A percentile compares a stretch with the other conserved stretches of the same genome.
Evolutionary conservation across 495 filamentous ascomycete genomes (phyloP).

Genomic region (Xylaria flabelliformis): DNA sequence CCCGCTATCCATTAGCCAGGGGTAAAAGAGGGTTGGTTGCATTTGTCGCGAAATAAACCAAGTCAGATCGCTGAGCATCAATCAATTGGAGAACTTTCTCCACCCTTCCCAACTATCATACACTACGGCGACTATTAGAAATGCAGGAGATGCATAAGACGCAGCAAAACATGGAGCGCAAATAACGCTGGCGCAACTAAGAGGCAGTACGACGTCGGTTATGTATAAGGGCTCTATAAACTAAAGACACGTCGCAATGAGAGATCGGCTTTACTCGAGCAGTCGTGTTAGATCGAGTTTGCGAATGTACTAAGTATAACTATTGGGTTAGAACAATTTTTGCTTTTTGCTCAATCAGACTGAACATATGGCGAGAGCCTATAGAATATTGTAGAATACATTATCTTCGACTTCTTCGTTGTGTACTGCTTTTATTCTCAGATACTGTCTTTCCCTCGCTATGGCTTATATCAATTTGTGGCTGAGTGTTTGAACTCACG

Average conservation of each 20-base stretch:
- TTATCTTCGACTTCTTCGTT: not conserved
- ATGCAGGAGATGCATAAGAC: not conserved
- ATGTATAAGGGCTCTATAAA: not conserved
- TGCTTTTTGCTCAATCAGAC: not conserved
- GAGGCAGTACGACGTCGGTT: not conserved
- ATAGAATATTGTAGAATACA: not conserved
- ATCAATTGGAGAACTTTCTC: constrained; percentile 5
- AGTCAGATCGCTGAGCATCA: not conserved
- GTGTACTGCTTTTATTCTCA: too few species aligned
- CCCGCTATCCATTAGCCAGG: constrained; percentile 12
- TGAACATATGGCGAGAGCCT: not conserved
- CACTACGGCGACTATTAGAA: not conserved
- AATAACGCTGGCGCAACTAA: not conserved
- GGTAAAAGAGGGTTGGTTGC: constrained; percentile 12
- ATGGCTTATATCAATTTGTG: not conserved
- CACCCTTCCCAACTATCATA: not conserved
- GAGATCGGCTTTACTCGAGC: not conserved
- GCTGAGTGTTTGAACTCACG: not conserved
- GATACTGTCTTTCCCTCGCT: not conserved
- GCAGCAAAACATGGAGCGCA: not conserved
- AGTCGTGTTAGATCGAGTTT: not conserved
- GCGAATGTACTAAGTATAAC: not conserved
- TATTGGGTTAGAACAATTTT: not conserved
- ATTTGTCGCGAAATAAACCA: constrained; percentile 13
- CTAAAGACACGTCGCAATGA: not conserved